Evolutionary conservation across 2,329 filamentous ascomycete genomes (phyloP).

Genomic region (Arthrobotrys iridis): DNA sequence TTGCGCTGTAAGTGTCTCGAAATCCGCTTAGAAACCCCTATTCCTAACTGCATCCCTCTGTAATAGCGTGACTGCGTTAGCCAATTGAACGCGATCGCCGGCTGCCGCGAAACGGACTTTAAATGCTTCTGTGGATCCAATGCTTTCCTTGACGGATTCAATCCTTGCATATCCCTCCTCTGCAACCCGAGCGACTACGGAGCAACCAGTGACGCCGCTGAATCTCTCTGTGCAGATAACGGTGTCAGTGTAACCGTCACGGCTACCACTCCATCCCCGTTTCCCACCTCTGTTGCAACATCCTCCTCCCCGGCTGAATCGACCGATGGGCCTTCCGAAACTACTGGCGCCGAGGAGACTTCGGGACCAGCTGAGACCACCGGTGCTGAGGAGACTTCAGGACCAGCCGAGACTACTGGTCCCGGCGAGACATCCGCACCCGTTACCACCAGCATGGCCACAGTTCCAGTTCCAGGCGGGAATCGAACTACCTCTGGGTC

Average conservation of each 20-base stretch:
- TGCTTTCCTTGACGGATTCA: conserved; percentile 23
- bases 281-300: neutral
- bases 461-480: neutral
- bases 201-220: conserved; percentile 17
- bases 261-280: conserved; percentile 22
- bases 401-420: neutral
- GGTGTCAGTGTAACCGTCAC: conserved; percentile 39
- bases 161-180: conserved; percentile 11
- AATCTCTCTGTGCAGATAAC: conserved; percentile 17
- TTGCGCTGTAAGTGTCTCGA: conserved; percentile 28
- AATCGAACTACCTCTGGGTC: conserved; percentile 27
- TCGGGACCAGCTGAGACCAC: conserved; percentile 5
- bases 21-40: neutral
- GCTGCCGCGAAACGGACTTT: conserved; percentile 8
- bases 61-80: conserved; percentile 23
- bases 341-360: neutral
- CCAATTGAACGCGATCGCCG: conserved; percentile 14
- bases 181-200: conserved; percentile 18
- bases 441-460: neutral
- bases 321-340: neutral
- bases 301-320: neutral
- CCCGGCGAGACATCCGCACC: neutral
- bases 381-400: neutral
- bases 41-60: neutral
- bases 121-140: conserved; percentile 27